Conservation (phyloP, 2,329 filamentous ascomycete genomes). For the Colletotrichum lentis region DNA sequence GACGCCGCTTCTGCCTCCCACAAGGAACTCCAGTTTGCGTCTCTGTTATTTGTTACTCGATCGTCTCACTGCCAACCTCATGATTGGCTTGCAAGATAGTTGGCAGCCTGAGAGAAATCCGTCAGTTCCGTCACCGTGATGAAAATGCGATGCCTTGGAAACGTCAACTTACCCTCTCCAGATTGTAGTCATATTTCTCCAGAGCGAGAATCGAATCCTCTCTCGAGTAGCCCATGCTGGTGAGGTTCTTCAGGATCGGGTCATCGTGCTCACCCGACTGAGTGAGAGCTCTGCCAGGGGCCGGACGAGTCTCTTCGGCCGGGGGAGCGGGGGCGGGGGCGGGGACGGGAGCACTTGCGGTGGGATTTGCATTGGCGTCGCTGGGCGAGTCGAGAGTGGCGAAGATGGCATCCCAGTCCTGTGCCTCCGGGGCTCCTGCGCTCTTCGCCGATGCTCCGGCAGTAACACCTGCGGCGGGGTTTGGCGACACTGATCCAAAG, state of each 20-base stretch:
- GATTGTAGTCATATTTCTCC: constrained; percentile 95
- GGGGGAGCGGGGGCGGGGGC: constrained; percentile 2
- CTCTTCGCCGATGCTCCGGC: constrained; percentile 49
- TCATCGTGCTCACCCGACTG: constrained; percentile 85
- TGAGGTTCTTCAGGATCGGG: constrained; percentile 87
- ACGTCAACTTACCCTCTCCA: constrained; percentile 78
- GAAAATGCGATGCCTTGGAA: neutral
- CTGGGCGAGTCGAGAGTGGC: constrained; percentile 73
- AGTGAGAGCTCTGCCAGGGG: constrained; percentile 71
- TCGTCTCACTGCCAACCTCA: constrained; percentile 42
- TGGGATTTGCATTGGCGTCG: constrained; percentile 40
- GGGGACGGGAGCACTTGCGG: constrained; percentile 39
- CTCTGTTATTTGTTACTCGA: constrained; percentile 1
- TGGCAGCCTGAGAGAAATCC: constrained; percentile 56
- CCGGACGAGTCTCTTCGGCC: constrained; percentile 40
- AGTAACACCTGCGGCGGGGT: constrained; percentile 46
- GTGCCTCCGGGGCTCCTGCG: constrained; percentile 57
- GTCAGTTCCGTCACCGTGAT: neutral
- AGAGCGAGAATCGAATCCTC: constrained; percentile 78
- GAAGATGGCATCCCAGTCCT: constrained; percentile 97
- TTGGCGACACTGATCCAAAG: constrained; percentile 59
- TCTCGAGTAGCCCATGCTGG: constrained; percentile 85
- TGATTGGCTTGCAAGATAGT: constrained; percentile 64
- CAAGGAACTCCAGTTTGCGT: constrained; percentile 21
- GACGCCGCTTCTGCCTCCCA: constrained; percentile 22